phyloP scores from a whole-genome alignment of 176 grass and related monocot species.

The Avena insularis region DNA sequence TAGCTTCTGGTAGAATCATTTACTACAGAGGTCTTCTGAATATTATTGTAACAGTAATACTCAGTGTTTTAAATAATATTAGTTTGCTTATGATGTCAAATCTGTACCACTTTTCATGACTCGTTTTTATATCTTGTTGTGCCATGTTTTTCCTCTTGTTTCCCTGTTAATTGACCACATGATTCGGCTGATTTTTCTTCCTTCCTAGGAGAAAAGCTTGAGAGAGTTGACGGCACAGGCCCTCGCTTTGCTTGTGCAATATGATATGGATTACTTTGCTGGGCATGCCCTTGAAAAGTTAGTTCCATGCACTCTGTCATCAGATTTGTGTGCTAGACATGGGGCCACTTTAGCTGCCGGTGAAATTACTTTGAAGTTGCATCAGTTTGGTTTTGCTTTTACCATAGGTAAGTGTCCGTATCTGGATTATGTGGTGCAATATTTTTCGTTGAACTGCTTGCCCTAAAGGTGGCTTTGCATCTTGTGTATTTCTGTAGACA shows the following conservation, averaged over 20 bases:
- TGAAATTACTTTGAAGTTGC: conserved; percentile 74
- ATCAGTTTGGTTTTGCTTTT: conserved; percentile 76
- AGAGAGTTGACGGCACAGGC: conserved; percentile 88
- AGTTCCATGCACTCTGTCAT: conserved; percentile 87
- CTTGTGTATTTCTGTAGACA: conserved; percentile 60
- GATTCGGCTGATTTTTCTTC: conserved; percentile 41
- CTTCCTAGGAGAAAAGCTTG: conserved; percentile 80
- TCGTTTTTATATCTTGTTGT: background rate
- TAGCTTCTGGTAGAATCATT: conserved; percentile 37
- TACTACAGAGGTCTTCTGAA: background rate
- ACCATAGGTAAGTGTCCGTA: conserved; percentile 48
- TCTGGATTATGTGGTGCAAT: background rate
- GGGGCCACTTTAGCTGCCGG: conserved; percentile 90
- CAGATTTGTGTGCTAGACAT: conserved; percentile 93
- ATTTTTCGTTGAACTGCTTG: conserved; percentile 35
- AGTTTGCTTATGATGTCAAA: background rate
- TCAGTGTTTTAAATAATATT: conserved; percentile 30
- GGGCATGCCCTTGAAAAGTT: conserved; percentile 76
- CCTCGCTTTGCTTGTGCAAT: conserved; percentile 82
- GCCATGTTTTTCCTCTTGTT: conserved; percentile 3
- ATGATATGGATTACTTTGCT: conserved; percentile 79
- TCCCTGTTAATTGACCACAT: conserved; percentile 36
- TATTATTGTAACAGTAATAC: conserved; percentile 10
- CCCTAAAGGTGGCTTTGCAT: conserved; percentile 24
- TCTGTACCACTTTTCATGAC: conserved; percentile 21